phyloP scores from a whole-genome alignment of 2,329 filamentous ascomycete species.

The Epicoccum sorghinum region DNA sequence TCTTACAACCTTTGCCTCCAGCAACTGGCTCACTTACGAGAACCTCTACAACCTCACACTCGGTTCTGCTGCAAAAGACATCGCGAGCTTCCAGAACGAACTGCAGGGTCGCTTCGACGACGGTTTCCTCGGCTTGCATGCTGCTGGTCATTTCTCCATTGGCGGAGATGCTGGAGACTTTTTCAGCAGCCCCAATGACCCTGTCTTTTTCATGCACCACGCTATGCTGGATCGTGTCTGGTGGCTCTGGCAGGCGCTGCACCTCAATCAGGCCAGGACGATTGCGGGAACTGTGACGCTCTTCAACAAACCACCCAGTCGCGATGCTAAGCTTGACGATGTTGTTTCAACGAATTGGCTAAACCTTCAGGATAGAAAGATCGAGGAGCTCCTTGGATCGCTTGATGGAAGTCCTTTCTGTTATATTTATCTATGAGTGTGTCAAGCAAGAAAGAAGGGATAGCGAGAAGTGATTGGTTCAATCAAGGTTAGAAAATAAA shows the following conservation, averaged over 20 bases:
- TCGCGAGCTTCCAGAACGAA: slow-evolving; percentile 44
- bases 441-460: background rate
- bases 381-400: slow-evolving; percentile 50
- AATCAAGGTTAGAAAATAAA: background rate
- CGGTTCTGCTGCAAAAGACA: slow-evolving; percentile 56
- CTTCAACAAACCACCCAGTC: slow-evolving; percentile 50
- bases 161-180: slow-evolving; percentile 48
- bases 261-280: slow-evolving; percentile 17
- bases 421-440: slow-evolving; percentile 49
- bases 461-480: background rate
- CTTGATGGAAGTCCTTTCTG: slow-evolving; percentile 51
- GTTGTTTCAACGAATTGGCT: slow-evolving; percentile 48
- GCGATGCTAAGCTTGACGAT: slow-evolving; percentile 54
- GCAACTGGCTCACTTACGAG: slow-evolving; percentile 19
- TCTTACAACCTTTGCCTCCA: slow-evolving; percentile 33
- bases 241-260: slow-evolving; percentile 55
- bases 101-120: slow-evolving; percentile 23
- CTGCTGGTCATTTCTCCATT: slow-evolving; percentile 44
- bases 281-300: slow-evolving; percentile 50
- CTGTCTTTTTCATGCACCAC: slow-evolving; percentile 52
- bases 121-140: slow-evolving; percentile 47
- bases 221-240: slow-evolving; percentile 54
- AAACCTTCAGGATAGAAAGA: slow-evolving; percentile 33
- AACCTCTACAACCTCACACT: slow-evolving; percentile 55
- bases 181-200: slow-evolving; percentile 53